Evolutionary conservation across 495 filamentous ascomycete genomes (phyloP).

Genomic region (Penicillium canescens): DNA sequence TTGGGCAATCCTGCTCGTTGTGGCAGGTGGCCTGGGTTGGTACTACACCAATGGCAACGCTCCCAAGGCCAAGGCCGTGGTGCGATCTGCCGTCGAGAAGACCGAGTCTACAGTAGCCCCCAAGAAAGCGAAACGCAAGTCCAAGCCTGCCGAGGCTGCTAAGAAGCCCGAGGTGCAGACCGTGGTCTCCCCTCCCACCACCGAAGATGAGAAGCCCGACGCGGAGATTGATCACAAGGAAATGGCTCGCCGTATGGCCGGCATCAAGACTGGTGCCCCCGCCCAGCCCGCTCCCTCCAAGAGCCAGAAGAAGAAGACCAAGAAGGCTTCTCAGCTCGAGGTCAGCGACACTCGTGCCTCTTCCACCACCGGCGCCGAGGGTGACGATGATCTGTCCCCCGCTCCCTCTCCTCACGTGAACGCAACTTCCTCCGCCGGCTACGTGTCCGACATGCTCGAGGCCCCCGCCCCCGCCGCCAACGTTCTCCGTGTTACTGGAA

Average conservation of each 20-base stretch:
- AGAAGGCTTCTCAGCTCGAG: constrained; percentile 42
- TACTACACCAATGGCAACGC: constrained; percentile 46
- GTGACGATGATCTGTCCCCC: constrained; percentile 76
- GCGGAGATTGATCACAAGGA: constrained; percentile 67
- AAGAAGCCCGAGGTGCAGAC: constrained; percentile 38
- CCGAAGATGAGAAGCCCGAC: constrained; percentile 49
- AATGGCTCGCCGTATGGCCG: constrained; percentile 70
- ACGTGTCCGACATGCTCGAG: constrained; percentile 88
- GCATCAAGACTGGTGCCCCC: constrained; percentile 59
- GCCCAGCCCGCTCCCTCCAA: constrained; percentile 41
- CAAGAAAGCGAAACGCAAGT: constrained; percentile 48
- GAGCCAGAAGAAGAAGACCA: constrained; percentile 62
- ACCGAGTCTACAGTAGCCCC: constrained; percentile 27
- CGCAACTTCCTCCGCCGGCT: constrained; percentile 53
- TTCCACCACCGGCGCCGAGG: constrained; percentile 76
- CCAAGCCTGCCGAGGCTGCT: constrained; percentile 33
- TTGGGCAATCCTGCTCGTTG: constrained; percentile 59
- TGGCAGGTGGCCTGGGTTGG: constrained; percentile 48
- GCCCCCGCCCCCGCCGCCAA: constrained; percentile 65
- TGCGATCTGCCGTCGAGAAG: constrained; percentile 37
- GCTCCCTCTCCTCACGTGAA: constrained; percentile 56
- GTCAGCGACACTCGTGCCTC: constrained; percentile 48
- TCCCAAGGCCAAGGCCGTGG: constrained; percentile 34
- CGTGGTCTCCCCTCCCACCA: constrained; percentile 38
- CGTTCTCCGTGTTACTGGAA: constrained; percentile 71